These are phyloP conservation scores for Neoboletus brunneissimus DNA, from an alignment of 768 basidiomycete genomes.

Conservation along the genomic window DNA sequence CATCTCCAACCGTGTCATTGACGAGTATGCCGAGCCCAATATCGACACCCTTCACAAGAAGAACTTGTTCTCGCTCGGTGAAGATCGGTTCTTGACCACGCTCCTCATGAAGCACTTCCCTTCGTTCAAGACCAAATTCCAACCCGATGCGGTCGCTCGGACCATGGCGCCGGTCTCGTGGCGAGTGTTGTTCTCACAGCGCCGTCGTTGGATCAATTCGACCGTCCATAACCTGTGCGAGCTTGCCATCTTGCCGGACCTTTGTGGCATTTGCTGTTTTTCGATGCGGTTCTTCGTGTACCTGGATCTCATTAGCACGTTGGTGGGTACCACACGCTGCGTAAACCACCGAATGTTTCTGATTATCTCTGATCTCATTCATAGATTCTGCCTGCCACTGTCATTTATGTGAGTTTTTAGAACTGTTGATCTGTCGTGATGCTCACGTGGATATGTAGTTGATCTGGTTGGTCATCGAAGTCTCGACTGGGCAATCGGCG, in stretches of 20 bases:
- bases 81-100: conserved; percentile 70
- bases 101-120: conserved; percentile 71
- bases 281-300: conserved; percentile 75
- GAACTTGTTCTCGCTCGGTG: conserved; percentile 65
- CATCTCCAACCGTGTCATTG: conserved; percentile 68
- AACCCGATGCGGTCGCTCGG: conserved; percentile 57
- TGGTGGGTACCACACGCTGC: conserved; percentile 36
- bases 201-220: conserved; percentile 74
- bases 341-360: conserved; percentile 1
- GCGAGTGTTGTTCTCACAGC: conserved; percentile 60
- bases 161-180: conserved; percentile 64
- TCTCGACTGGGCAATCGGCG: conserved; percentile 48
- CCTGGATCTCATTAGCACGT: conserved; percentile 60
- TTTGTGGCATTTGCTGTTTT: conserved; percentile 70
- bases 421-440: not conserved
- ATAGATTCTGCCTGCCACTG: conserved; percentile 58
- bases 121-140: conserved; percentile 66
- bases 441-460: conserved; percentile 36
- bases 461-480: conserved; percentile 59
- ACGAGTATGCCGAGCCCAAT: conserved; percentile 63
- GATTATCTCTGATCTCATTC: not conserved
- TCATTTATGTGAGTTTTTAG: conserved; percentile 49
- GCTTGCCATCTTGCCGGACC: conserved; percentile 56
- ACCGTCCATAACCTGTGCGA: conserved; percentile 69
- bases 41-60: conserved; percentile 73